Evolutionary conservation across 495 filamentous ascomycete species (phyloP), one percentile per base, ranked within the genome.

Genomic region (Bombardia bombarda): DNA sequence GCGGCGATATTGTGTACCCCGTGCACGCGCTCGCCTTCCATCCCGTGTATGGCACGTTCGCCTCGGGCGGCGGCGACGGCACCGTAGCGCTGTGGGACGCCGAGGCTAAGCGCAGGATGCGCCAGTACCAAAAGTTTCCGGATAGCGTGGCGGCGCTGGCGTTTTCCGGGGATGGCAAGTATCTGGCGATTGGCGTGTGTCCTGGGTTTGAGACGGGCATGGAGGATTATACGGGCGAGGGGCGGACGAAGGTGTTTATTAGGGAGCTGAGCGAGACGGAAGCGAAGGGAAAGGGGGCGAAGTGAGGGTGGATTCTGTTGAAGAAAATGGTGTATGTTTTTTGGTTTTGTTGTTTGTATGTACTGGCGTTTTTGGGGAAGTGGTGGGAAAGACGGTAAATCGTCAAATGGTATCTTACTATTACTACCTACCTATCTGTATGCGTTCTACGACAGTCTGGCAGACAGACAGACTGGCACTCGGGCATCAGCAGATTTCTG

Each of bases 11-110:
- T 8, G 87, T 98, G 7, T 98, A 92, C 56, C 92, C 92, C 0
- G 90, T 98, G 52, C 93, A 98, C 63, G 83, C 90, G 10, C 74
- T 98, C 0, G 77, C 87, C 1, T 98, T 95, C 66, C 90, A 98
- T 67, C 90, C 92, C 1, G 62, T 86, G 8, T 79, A 87, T 52
- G 90, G 90, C 19, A 95, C 90, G 0, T 96, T 98, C 62, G 92
- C 90, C 0, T 86, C 81, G 7, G 92, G 89, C 4, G 92, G 92
- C 36, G 92, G 92, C 12, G 92, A 98, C 56, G 88, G 90, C 19
- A 82, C 93, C 20, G 90, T 95, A n/a, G 84, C 86, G 8, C 67
- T 98, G 30, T 98, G 92, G 92, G 92, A 98, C 66, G 90, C 86
- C 7, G 78, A 87, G 53, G 81, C 84, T 34, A 96, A 96, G 76